phyloP scores from a whole-genome alignment of 2,329 filamentous ascomycete genomes.

The Cryphonectria japonica region DNA sequence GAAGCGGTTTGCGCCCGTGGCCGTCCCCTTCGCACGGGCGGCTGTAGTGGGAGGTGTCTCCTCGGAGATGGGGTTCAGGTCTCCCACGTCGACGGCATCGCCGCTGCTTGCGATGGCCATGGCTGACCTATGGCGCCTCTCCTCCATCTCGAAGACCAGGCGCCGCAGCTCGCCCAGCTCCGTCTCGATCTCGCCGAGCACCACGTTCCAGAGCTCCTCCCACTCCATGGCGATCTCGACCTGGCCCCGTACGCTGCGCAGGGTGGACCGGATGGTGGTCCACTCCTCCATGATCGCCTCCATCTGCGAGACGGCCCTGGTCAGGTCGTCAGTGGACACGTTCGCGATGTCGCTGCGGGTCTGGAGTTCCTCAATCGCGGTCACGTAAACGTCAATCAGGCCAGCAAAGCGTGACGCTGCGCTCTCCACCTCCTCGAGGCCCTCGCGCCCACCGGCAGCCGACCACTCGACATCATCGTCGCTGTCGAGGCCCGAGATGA shows the following conservation, averaged over 20 bases:
- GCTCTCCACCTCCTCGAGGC: constrained; percentile 71
- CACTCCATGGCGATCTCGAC: constrained; percentile 99
- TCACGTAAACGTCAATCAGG: constrained; percentile 88
- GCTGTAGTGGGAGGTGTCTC: constrained; percentile 66
- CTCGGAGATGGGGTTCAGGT: constrained; percentile 91
- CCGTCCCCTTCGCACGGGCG: constrained; percentile 54
- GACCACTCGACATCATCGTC: constrained; percentile 99
- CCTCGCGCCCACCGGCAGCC: constrained; percentile 81
- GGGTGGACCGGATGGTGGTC: constrained; percentile 75
- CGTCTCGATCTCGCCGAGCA: constrained; percentile 88
- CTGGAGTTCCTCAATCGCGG: constrained; percentile 92
- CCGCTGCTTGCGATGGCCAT: constrained; percentile 60
- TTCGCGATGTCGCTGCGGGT: constrained; percentile 72
- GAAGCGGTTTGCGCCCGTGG: constrained; percentile 64
- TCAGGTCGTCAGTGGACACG: constrained; percentile 73
- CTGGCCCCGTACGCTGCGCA: constrained; percentile 82
- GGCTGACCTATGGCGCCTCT: constrained; percentile 82
- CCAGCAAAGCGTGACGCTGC: constrained; percentile 85
- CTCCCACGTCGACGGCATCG: constrained; percentile 77
- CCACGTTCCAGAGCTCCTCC: constrained; percentile 95
- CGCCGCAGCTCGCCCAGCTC: constrained; percentile 69
- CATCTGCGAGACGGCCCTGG: constrained; percentile 82
- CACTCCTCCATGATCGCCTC: constrained; percentile 84
- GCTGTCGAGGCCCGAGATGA: constrained; percentile 85
- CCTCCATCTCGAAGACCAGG: constrained; percentile 96